phyloP scores from a whole-genome alignment of 2,329 filamentous ascomycete species.

The Colletotrichum trifolii region DNA sequence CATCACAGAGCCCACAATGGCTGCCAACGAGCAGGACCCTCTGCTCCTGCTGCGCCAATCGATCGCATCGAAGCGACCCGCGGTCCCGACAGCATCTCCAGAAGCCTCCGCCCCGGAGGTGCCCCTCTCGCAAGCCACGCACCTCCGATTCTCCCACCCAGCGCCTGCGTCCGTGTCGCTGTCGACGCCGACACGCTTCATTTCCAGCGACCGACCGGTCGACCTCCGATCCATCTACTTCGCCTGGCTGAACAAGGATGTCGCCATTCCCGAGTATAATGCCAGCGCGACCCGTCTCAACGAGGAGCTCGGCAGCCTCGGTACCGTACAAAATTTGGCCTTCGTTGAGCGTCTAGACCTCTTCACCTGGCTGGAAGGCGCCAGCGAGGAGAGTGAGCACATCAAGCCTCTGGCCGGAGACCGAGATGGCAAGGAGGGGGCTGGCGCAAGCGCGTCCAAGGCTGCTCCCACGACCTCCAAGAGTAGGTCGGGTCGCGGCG shows the following conservation, averaged over 20 bases:
- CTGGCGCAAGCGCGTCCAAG: constrained; percentile 50
- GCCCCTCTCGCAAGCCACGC: constrained; percentile 78
- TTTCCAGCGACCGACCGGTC: constrained; percentile 78
- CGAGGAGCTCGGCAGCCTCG: constrained; percentile 75
- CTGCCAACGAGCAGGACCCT: constrained; percentile 75
- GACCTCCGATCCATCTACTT: constrained; percentile 96
- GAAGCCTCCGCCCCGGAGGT: constrained; percentile 72
- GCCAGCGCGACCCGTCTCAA: constrained; percentile 83
- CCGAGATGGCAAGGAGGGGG: constrained; percentile 56
- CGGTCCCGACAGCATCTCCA: constrained; percentile 78
- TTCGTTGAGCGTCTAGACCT: constrained; percentile 94
- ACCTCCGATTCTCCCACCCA: constrained; percentile 78
- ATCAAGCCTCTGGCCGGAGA: constrained; percentile 85
- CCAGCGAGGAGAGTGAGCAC: constrained; percentile 90
- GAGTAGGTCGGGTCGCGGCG: constrained; percentile 70
- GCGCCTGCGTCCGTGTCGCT: constrained; percentile 73
- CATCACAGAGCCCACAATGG: constrained; percentile 56
- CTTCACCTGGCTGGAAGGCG: constrained; percentile 92
- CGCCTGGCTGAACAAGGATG: constrained; percentile 93
- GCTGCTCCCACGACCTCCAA: constrained; percentile 53
- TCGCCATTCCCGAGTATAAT: constrained; percentile 91
- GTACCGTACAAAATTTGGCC: constrained; percentile 84
- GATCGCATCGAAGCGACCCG: constrained; percentile 76
- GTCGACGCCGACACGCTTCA: constrained; percentile 83
- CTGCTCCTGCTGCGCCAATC: constrained; percentile 86